phyloP scores from a whole-genome alignment of 202 grass and related monocot genomes.

The Carex arenaria region DNA sequence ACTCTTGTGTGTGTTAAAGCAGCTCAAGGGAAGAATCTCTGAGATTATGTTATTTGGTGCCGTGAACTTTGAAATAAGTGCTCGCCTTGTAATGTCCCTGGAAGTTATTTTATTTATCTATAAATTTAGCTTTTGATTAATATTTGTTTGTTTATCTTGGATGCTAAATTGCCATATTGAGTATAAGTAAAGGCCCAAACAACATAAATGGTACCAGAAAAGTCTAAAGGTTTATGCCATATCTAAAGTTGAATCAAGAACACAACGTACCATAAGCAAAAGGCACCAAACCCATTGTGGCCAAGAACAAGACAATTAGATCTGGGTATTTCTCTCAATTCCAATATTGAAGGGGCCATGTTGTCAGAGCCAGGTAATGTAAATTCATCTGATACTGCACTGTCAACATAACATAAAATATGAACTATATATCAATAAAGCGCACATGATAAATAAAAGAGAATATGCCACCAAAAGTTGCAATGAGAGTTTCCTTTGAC shows the following conservation, averaged over 20 bases:
- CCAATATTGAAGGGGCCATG: slow-evolving; percentile 43
- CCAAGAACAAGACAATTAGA: slow-evolving; percentile 52
- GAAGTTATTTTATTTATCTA: slow-evolving; percentile 10
- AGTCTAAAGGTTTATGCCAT: slow-evolving; percentile 9
- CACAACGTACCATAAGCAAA: slow-evolving; percentile 76
- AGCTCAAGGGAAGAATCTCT: slow-evolving; percentile 66
- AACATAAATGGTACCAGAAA: slow-evolving; percentile 5
- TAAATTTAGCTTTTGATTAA: slow-evolving; percentile 19
- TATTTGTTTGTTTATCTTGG: slow-evolving; percentile 1
- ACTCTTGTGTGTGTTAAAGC: slow-evolving; percentile 51
- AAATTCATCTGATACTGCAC: slow-evolving; percentile 56
- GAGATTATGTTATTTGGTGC: slow-evolving; percentile 50
- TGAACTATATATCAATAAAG: not conserved
- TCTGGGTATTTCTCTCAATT: slow-evolving; percentile 67
- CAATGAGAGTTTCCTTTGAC: not conserved
- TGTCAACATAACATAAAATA: slow-evolving; percentile 33
- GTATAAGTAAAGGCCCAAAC: not conserved
- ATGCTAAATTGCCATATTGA: not conserved
- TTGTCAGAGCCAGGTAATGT: slow-evolving; percentile 51
- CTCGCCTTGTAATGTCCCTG: slow-evolving; percentile 69
- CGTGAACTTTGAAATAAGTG: slow-evolving; percentile 48
- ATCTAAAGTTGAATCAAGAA: not conserved
- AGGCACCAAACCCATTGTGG: slow-evolving; percentile 65
- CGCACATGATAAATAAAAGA: slow-evolving; percentile 3
- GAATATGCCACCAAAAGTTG: not conserved